Base-by-base conservation (phyloP, 371 early-diverging fungal genomes). In the Mucor plumbeus region DNA sequence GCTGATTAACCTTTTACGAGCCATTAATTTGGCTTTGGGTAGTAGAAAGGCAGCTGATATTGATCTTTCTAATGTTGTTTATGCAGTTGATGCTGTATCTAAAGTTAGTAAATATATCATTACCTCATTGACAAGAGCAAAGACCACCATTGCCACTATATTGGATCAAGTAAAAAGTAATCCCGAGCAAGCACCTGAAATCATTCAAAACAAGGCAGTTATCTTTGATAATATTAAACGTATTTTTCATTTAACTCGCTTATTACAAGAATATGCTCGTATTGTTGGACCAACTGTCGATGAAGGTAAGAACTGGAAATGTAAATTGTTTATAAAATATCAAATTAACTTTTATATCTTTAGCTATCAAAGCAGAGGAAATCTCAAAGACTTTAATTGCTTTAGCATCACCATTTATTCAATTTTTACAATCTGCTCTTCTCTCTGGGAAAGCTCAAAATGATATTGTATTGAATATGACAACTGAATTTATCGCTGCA, bases 401-500 rank as follows among this genome's bases (percentile, higher is more conserved):
- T 10, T 44, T 75, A 7, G 67, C 72, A 1, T 69, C 73, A 17
- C 65, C 73, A 0, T 67, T 75, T 36, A 63, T 70, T 21, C 72
- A 71, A 36, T 62, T 75, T 14, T 67, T 76, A 33, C 70, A 68
- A 61, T 54, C 48, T 11, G 47, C 61, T 11, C 54, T 63, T 41
- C 21, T 57, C 35, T 33, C 64, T 14, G 53, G 15, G 0, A 40
- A 60, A 11, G 31, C 43, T 21, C 33, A 64, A 33, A 55, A 47
- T 7, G 31, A 36, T 19, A 44, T 34, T 26, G 61, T 65, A 3
- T 50, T 72, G 60, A 54, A 73, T 17, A 66, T 70, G 62, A 65
- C 71, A 0, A 75, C 77, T 13, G 76, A 72, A 11, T 79, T 77
- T 48, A 72, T 79, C 15, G 72, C 69, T 15, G 74, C 79, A 1